These are phyloP conservation scores for Candida anglica DNA, from an alignment of 805 yeast genomes.

Conservation along the genomic window DNA sequence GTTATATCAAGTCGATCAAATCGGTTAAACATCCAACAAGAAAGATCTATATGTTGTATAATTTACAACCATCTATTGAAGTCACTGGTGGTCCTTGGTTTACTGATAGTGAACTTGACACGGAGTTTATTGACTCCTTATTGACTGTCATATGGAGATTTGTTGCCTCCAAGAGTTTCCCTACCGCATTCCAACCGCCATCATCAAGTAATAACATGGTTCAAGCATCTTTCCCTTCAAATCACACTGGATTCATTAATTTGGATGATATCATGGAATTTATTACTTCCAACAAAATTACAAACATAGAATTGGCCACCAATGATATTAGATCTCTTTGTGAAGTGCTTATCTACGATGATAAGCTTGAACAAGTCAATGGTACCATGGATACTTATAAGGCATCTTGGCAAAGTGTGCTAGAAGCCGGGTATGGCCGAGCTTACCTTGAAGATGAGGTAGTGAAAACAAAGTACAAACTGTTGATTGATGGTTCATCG, in stretches of 20 bases:
- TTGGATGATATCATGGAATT: constrained; percentile 74
- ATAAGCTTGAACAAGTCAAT: constrained; percentile 63
- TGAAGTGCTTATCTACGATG: constrained; percentile 85
- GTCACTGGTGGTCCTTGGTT: constrained; percentile 99
- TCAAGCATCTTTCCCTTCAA: constrained; percentile 53
- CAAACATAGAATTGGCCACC: constrained; percentile 73
- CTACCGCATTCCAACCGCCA: constrained; percentile 58
- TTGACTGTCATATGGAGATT: constrained; percentile 85
- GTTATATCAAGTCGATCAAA: constrained; percentile 85
- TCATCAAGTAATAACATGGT: constrained; percentile 27
- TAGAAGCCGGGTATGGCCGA: constrained; percentile 60
- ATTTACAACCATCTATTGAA: constrained; percentile 89
- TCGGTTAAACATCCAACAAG: constrained; percentile 91
- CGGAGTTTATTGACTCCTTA: constrained; percentile 85
- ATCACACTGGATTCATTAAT: constrained; percentile 61
- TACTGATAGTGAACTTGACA: constrained; percentile 90
- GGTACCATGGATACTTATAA: constrained; percentile 59
- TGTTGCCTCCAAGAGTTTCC: constrained; percentile 72
- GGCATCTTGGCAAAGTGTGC: constrained; percentile 80
- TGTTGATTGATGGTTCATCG: constrained; percentile 11
- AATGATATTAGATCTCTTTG: constrained; percentile 78
- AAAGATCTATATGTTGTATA: constrained; percentile 92
- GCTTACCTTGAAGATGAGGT: constrained; percentile 17
- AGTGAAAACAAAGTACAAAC: constrained; percentile 5
- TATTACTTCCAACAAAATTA: constrained; percentile 66